Evolutionary conservation across 495 filamentous ascomycete species (phyloP).

Genomic region (Aspergillus biplanus): DNA sequence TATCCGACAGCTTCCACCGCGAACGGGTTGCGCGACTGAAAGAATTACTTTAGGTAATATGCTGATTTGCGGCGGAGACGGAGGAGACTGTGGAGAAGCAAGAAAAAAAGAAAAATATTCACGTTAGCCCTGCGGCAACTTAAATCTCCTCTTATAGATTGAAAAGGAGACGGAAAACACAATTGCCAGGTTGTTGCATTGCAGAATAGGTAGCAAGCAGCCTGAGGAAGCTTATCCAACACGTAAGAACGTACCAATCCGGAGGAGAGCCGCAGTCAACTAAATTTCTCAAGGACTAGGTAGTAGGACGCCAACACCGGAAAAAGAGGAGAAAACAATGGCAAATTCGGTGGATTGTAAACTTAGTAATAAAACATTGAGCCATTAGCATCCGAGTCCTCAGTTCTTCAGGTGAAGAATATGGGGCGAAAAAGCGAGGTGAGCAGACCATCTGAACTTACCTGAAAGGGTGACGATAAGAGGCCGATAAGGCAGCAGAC

Average conservation of each 20-base stretch:
- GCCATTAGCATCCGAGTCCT: neutral
- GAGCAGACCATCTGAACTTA: neutral
- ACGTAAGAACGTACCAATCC: slow-evolving; percentile 17
- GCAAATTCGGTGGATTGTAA: neutral
- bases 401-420: slow-evolving; percentile 4
- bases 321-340: neutral
- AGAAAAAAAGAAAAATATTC: neutral
- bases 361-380: slow-evolving; percentile 5
- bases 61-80: neutral
- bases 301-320: neutral
- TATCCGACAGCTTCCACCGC: slow-evolving; percentile 26
- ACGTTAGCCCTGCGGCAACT: neutral
- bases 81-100: slow-evolving; percentile 4
- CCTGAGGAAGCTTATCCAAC: slow-evolving; percentile 17
- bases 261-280: slow-evolving; percentile 2
- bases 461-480: neutral
- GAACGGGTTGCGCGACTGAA: slow-evolving; percentile 13
- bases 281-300: neutral
- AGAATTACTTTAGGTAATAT: slow-evolving; percentile 1
- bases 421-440: neutral
- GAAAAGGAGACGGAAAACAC: neutral
- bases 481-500: slow-evolving; percentile 9
- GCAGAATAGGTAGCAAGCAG: slow-evolving; percentile 3
- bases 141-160: neutral
- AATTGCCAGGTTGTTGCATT: neutral